Base-by-base conservation (phyloP, 2,329 filamentous ascomycete genomes). In the Sporothrix curviconia region DNA sequence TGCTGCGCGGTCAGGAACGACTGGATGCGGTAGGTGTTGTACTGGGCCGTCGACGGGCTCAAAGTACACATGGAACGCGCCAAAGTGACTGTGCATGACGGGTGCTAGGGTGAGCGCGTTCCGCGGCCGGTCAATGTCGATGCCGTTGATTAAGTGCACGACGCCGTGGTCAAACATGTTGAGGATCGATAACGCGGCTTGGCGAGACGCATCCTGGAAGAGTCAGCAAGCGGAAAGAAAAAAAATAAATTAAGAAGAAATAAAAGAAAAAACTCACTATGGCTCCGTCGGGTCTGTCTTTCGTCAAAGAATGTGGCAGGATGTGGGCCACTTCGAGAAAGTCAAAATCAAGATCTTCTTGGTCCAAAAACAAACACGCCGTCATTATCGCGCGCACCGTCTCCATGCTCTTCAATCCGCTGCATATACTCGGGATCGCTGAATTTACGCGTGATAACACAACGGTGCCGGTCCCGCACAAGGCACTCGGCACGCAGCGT, bases 91-190 rank as follows among this genome's bases (percentile, higher is more conserved):
- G 63, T 72, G 69, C 37, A 67, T 30, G 8, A 46, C 22, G 37
- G 43, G 53, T 8, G 64, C 66, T 34, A 74, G 64, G 7, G 69
- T 71, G 14, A 73, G 63, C 17, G 72, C 72, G 62, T 77, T 76
- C 25, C 63, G 61, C 25, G 71, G 70, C 49, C 68, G 66, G 61
- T 76, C 71, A 55, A 76, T 74, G 12, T 74, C 65, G 30, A 60
- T 55, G 51, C 72, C 72, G 43, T 73, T 65, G 52, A 75, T 74
- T 1, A 74, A 52, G 62, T 69, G 63, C 11, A 64, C 63, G 37
- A 70, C 64, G 28, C 67, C 69, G 36, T 53, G 62, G 57, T 75
- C 71, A 58, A 76, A 74, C 71, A 76, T 75, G 32, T 74, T 71
- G 2, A 75, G 68, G 40, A 76, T 69, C n/a, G 64, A 62, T 8